Base-by-base conservation (phyloP, 495 filamentous ascomycete species). In the Penicilliopsis zonata region DNA sequence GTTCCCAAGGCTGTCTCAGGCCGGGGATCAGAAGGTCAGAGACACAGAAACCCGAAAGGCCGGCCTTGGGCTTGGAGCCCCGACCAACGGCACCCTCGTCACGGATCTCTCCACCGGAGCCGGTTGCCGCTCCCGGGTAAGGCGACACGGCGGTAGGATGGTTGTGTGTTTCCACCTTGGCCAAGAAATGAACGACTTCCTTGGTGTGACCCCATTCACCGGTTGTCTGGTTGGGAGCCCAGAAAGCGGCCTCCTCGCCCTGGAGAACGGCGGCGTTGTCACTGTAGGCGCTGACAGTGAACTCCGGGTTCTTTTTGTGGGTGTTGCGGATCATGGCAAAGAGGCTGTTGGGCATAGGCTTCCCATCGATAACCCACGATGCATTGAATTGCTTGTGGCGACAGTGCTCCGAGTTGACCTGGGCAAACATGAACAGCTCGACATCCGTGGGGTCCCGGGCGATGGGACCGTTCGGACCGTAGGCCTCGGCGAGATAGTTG, bases 351-450 rank as follows among this genome's bases (percentile, higher is more conserved):
- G 72, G 67, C 67, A 84, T 90, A 40, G 67, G 59, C 38, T 81
- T 62, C 28, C 86, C 86, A 59, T 98, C 87, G 45, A 98, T 94
- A n/a, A 80, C 87, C 84, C 86, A 98, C 13, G 80, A 80, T 10
- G 92, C 86, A 51, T 98, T 98, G 69, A 98, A 98, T 42, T 90
- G 82, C 57, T 78, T 78, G 44, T 80, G 77, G 31, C 76, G 61
- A 43, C 74, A 78, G 44, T 70, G 63, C 34, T 69, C 67, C 4
- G 66, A 71, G 52, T 70, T 70, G 41, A 98, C 87, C 56, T 98
- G 90, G 17, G 87, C 88, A 53, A 96, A 98, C 92, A 96, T 96
- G 68, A 94, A 96, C 9, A 96, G 69, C 59, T 98, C 90, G 32
- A 94, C 80, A 57, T 98, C 90, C 27, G 79, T 78, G 0, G 86